Base-by-base conservation (phyloP, 768 basidiomycete species). In the Chalciporus chontae region DNA sequence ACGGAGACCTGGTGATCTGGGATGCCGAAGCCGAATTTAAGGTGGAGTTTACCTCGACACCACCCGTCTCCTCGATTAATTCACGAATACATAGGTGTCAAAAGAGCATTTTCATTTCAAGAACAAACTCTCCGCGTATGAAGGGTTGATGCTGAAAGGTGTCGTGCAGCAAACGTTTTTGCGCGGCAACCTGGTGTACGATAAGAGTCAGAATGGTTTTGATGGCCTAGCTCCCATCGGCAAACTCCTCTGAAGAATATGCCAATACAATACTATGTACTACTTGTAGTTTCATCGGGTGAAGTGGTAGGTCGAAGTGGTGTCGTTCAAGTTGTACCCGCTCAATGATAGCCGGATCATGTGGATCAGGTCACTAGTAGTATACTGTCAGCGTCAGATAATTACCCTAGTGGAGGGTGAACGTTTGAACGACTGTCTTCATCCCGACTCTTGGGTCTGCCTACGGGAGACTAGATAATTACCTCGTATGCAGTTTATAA, bases 41-140 rank as follows among this genome's bases (percentile, higher is more conserved):
- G 66, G 78, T 73, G 47, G 32, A 69, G 21, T 14, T 40, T 43
- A 11, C 7, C 31, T 36, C 21, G 40, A 17, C 15, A 37, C 19
- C 21, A 55, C 15, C 10, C 21, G 0, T 43, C 26, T 48, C 23
- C n/a, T n/a, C 40, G 21, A 11, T 37, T 40, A 29, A 26, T 52
- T 59, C 50, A 58, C 40, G 39, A 29, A 19, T 40, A 11, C 15
- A 11, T 52, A 94, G 91, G 87, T 94, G 19, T 84, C 83, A 23
- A 79, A 79, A 61, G 84, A 87, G 8, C 61, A 68, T 11, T 73
- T 97, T 11, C 76, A 84, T 46, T 97, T 95, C 78, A 96, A 92
- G 75, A 97, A 98, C 72, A 94, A 94, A 69, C 62, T 96, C 17
- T 90, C 90, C 4, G 90, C 95, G 2, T 98, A 94, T 65, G 80